Evolutionary conservation across 2,329 filamentous ascomycete genomes (phyloP).

Genomic region (Stenocarpella maydis): DNA sequence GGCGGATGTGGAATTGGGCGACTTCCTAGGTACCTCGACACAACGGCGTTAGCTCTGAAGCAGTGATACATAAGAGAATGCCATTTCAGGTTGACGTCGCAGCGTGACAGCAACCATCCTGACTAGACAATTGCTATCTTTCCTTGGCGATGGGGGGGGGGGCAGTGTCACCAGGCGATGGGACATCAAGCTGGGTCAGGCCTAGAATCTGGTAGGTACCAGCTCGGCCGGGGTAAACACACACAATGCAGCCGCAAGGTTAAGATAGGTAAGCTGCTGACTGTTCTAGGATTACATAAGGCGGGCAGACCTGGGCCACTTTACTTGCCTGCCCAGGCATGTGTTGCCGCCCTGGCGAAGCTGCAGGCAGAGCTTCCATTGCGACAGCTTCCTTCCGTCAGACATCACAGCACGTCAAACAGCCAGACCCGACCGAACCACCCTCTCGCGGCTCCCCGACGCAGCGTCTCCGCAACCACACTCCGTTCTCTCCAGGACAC

Average conservation of each 20-base stretch:
- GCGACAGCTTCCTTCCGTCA: constrained; percentile 32
- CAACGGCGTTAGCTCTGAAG: not conserved
- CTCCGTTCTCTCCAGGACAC: not conserved
- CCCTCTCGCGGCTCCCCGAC: not conserved
- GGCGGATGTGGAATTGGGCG: not conserved
- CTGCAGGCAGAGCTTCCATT: constrained; percentile 37
- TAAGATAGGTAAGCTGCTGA: constrained; percentile 2
- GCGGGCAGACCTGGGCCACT: not conserved
- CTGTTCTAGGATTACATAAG: constrained; percentile 10
- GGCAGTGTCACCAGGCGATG: not conserved
- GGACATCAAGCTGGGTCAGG: too few species aligned
- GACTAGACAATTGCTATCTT: not conserved
- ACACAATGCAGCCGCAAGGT: not conserved
- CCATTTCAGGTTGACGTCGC: not conserved
- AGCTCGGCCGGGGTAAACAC: not conserved
- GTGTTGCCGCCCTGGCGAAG: constrained; percentile 18
- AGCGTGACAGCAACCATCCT: not conserved
- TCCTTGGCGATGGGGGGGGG: not conserved
- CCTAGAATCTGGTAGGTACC: not conserved
- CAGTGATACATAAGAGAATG: not conserved
- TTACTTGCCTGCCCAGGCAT: constrained; percentile 31
- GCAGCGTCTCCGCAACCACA: not conserved
- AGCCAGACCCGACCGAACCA: not conserved
- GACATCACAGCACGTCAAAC: constrained; percentile 10
- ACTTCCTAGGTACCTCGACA: too few species aligned